A percentile compares a stretch with the other conserved stretches of the same genome.
Evolutionary conservation across 2,329 filamentous ascomycete genomes (phyloP).

Genomic region (Ceratocystis cacaofunesta): DNA sequence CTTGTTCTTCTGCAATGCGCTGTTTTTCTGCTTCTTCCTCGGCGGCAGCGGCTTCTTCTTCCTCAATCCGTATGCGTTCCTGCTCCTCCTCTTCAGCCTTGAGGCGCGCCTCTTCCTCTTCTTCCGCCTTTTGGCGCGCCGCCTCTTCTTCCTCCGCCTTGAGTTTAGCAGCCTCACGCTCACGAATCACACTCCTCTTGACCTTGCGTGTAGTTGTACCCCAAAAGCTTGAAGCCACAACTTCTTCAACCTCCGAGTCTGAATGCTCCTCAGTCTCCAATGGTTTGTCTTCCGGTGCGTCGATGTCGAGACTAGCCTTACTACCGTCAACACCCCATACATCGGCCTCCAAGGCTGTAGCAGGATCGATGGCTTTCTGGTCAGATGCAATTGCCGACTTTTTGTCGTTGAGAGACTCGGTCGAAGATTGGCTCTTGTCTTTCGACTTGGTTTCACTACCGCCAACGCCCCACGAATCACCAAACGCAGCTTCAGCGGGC

Average conservation of each 20-base stretch:
- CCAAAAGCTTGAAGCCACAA: constrained; percentile 24
- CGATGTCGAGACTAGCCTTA: constrained; percentile 20
- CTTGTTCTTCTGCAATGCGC: constrained; percentile 17
- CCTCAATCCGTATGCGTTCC: not conserved
- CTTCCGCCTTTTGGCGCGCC: constrained; percentile 7
- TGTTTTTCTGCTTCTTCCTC: constrained; percentile 8
- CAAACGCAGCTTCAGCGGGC: constrained; percentile 2
- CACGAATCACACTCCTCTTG: constrained; percentile 22
- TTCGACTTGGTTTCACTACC: constrained; percentile 2
- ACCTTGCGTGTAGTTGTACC: constrained; percentile 23
- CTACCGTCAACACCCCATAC: constrained; percentile 19
- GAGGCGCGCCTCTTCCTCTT: constrained; percentile 3
- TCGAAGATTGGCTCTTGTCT: constrained; percentile 3
- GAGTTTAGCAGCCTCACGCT: constrained; percentile 6
- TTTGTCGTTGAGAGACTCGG: constrained; percentile 18
- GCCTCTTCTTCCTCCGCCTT: constrained; percentile 12
- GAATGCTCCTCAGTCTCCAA: constrained; percentile 18
- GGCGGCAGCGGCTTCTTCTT: constrained; percentile 7
- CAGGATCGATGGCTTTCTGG: constrained; percentile 3
- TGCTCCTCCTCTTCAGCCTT: constrained; percentile 13
- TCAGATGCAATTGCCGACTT: constrained; percentile 17
- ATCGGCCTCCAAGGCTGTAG: not conserved
- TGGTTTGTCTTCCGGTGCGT: constrained; percentile 17
- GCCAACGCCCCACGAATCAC: constrained; percentile 13
- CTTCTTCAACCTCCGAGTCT: constrained; percentile 21